A percentile compares a stretch with the other conserved stretches of the same genome.
Conservation (phyloP, 495 filamentous ascomycete genomes). For the Pyrenopolyporus hunteri region DNA sequence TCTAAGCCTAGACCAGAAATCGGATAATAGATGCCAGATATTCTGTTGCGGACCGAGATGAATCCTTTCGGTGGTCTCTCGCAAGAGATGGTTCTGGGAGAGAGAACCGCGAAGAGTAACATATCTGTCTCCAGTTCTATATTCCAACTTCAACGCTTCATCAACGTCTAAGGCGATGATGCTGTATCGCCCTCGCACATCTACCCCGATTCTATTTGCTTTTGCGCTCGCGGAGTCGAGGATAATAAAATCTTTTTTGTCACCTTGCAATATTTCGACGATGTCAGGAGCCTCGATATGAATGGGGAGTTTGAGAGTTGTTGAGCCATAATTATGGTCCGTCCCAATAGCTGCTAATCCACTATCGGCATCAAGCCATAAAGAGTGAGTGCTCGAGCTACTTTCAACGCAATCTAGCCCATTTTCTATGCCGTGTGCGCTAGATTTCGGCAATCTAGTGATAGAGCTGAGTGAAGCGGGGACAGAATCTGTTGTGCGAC, state of each 20-base stretch:
- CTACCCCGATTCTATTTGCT: conserved; percentile 42
- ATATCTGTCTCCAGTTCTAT: conserved; percentile 53
- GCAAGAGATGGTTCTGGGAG: not conserved
- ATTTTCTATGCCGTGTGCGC: not conserved
- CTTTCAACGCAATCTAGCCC: conserved; percentile 2
- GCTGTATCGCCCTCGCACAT: conserved; percentile 66
- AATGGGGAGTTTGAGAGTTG: conserved; percentile 42
- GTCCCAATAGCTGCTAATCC: conserved; percentile 36
- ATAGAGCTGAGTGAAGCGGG: conserved; percentile 18
- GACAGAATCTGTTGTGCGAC: conserved; percentile 11
- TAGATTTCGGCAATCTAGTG: conserved; percentile 26
- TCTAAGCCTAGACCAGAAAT: conserved; percentile 59
- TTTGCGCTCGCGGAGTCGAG: conserved; percentile 61
- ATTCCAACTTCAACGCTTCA: conserved; percentile 58
- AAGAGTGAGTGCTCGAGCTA: conserved; percentile 1
- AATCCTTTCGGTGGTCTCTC: conserved; percentile 35
- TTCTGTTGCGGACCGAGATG: conserved; percentile 45
- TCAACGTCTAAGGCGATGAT: conserved; percentile 69
- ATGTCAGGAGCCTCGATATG: conserved; percentile 53
- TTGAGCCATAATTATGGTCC: conserved; percentile 34
- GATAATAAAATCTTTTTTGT: conserved; percentile 53
- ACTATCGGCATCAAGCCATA: conserved; percentile 11
- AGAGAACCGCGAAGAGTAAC: conserved; percentile 37
- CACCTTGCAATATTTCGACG: conserved; percentile 53
- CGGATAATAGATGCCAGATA: conserved; percentile 63